These are phyloP conservation scores for Daldinia childiae DNA, from an alignment of 495 filamentous ascomycete genomes.

Conservation along the genomic window DNA sequence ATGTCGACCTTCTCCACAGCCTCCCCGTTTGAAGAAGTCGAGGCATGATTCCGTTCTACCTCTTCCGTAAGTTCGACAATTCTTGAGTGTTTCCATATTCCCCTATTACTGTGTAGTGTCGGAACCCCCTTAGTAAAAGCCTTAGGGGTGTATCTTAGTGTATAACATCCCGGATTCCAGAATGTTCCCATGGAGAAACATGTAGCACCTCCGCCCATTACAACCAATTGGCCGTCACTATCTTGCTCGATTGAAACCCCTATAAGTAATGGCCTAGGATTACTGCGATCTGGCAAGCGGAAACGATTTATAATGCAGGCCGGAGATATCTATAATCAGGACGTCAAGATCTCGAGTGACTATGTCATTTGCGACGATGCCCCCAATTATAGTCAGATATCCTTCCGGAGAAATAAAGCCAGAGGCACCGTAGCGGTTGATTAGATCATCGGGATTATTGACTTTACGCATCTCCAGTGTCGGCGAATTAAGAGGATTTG, in stretches of 20 bases:
- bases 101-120: background rate
- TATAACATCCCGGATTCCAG: constrained; percentile 71
- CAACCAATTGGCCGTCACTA: constrained; percentile 56
- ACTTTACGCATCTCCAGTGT: background rate
- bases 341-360: constrained; percentile 50
- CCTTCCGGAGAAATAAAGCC: constrained; percentile 39
- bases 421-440: constrained; percentile 51
- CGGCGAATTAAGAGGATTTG: background rate
- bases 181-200: constrained; percentile 89
- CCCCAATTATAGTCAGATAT: constrained; percentile 57
- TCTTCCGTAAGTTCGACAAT: constrained; percentile 34
- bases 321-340: constrained; percentile 21
- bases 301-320: constrained; percentile 23
- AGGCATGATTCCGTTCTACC: constrained; percentile 6
- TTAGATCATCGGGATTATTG: constrained; percentile 25
- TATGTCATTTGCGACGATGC: constrained; percentile 54
- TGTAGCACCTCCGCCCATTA: constrained; percentile 84
- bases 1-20: constrained; percentile 46
- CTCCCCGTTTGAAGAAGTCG: constrained; percentile 20
- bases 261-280: constrained; percentile 68
- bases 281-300: constrained; percentile 17
- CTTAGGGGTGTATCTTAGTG: constrained; percentile 12
- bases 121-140: background rate
- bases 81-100: constrained; percentile 30
- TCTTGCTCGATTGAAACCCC: constrained; percentile 63